Conservation (phyloP, 2,329 filamentous ascomycete species). For the Colletotrichum truncatum region DNA sequence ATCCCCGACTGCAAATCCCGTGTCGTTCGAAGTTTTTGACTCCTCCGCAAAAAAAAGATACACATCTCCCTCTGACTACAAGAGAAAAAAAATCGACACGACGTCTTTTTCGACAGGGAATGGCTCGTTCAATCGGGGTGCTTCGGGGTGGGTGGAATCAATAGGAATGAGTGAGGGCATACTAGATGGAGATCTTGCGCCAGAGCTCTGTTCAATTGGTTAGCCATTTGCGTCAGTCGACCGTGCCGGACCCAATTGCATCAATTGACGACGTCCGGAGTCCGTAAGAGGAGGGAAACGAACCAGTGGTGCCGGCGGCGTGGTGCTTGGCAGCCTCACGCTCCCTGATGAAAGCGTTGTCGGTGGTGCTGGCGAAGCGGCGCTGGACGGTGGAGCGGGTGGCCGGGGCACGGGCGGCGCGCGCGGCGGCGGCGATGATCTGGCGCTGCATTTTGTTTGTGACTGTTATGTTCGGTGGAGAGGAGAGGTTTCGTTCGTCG, state of each 20-base stretch:
- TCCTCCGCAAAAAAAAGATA: too few relatives aligned
- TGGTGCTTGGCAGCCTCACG: constrained; percentile 90
- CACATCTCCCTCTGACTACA: too few relatives aligned
- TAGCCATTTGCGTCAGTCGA: neutral
- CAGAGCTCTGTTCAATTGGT: constrained; percentile 76
- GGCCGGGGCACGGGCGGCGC: constrained; percentile 64
- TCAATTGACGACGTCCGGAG: neutral
- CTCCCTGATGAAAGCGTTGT: constrained; percentile 96
- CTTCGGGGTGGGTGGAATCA: neutral
- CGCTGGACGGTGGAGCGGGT: constrained; percentile 69
- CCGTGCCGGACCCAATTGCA: neutral
- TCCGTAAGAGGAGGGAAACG: constrained; percentile 45
- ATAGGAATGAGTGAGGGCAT: constrained; percentile 53
- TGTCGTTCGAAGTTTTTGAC: neutral
- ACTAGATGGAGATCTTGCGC: constrained; percentile 97
- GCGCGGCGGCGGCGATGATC: constrained; percentile 69
- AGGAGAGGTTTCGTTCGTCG: constrained; percentile 10
- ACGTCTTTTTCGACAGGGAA: neutral
- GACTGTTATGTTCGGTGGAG: constrained; percentile 33
- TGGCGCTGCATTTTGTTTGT: constrained; percentile 70
- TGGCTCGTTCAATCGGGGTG: constrained; percentile 37
- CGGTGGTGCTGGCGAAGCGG: constrained; percentile 76
- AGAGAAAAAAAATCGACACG: neutral
- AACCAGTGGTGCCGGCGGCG: constrained; percentile 84
- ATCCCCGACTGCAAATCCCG: constrained; percentile 6